Conservation (phyloP, 108 stramenopile genomes). For the Parietichytrium sp. region DNA sequence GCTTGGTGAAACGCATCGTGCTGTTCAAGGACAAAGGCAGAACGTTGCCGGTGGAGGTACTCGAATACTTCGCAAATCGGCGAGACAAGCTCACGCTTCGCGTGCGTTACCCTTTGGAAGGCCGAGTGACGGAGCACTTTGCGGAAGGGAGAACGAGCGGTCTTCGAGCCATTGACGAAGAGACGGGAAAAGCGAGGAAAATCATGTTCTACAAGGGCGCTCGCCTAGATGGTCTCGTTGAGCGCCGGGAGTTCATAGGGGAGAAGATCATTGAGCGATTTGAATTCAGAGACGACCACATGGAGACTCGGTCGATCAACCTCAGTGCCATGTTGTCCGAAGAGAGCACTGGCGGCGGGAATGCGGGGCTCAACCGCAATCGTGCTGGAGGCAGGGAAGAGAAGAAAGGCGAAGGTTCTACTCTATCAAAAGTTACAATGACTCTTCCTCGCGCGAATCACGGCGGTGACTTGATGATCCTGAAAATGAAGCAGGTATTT, state of each 20-base stretch:
- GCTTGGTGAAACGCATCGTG: slow-evolving; percentile 59
- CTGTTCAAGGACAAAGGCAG: slow-evolving; percentile 57
- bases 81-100: slow-evolving; percentile 60
- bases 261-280: slow-evolving; percentile 55
- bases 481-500: slow-evolving; percentile 65
- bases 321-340: not conserved
- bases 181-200: slow-evolving; percentile 49
- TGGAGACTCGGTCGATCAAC: slow-evolving; percentile 1
- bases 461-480: slow-evolving; percentile 42
- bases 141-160: slow-evolving; percentile 54
- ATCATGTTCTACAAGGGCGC: slow-evolving; percentile 58
- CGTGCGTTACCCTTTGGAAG: slow-evolving; percentile 54
- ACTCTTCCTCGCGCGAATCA: slow-evolving; percentile 38
- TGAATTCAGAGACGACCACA: slow-evolving; percentile 42
- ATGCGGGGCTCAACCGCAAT: not conserved
- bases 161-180: slow-evolving; percentile 40
- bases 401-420: not conserved
- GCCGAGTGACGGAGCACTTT: slow-evolving; percentile 59
- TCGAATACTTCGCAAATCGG: slow-evolving; percentile 62
- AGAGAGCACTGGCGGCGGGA: no score
- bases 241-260: slow-evolving; percentile 56
- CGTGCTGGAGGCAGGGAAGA: not conserved
- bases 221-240: slow-evolving; percentile 61
- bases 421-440: not conserved
- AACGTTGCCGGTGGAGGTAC: slow-evolving; percentile 53